Evolutionary conservation across 2,329 filamentous ascomycete species (phyloP).

Genomic region (Graphiopsis chlorocephala): DNA sequence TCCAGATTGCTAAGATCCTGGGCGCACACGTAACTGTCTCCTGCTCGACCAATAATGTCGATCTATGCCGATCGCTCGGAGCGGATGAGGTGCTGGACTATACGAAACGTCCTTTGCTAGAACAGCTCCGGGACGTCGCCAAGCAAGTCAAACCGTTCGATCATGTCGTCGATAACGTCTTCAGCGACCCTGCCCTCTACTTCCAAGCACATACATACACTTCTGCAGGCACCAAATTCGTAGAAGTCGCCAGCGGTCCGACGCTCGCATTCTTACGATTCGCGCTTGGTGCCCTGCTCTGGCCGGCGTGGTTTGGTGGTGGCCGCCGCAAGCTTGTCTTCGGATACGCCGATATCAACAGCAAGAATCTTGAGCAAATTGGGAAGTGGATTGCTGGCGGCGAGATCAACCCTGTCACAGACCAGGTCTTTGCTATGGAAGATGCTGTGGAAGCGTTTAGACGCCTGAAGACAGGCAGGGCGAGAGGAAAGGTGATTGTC

Average conservation of each 20-base stretch:
- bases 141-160: constrained; percentile 49
- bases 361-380: constrained; percentile 49
- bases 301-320: constrained; percentile 51
- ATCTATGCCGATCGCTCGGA: constrained; percentile 57
- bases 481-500: constrained; percentile 60
- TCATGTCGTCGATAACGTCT: constrained; percentile 60
- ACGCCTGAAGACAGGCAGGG: constrained; percentile 55
- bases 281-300: constrained; percentile 36
- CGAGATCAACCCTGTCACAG: constrained; percentile 56
- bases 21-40: constrained; percentile 59
- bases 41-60: constrained; percentile 58
- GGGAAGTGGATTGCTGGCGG: constrained; percentile 56
- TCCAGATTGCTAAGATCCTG: constrained; percentile 62
- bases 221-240: constrained; percentile 48
- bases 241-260: constrained; percentile 24
- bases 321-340: constrained; percentile 45
- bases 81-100: constrained; percentile 65
- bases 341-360: constrained; percentile 37
- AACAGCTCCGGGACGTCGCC: constrained; percentile 50
- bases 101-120: constrained; percentile 48
- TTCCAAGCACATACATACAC: constrained; percentile 53
- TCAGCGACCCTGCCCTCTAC: constrained; percentile 51
- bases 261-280: constrained; percentile 15
- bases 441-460: constrained; percentile 57
- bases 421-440: constrained; percentile 55